These are phyloP conservation scores for Geoglossum cookeanum DNA, from an alignment of 2,329 filamentous ascomycete genomes.

Conservation along the genomic window DNA sequence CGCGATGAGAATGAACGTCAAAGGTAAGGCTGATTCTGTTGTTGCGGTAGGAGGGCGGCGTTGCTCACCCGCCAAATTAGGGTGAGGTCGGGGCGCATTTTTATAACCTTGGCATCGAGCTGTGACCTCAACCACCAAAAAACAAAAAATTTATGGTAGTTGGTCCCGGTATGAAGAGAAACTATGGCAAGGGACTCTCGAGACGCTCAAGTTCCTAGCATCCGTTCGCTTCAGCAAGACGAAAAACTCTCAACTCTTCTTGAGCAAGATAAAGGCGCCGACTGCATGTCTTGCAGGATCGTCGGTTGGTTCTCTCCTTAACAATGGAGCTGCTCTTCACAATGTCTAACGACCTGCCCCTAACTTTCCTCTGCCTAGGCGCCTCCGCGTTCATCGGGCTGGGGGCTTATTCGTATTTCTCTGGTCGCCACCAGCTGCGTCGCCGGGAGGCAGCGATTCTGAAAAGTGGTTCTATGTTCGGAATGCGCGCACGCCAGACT, in stretches of 20 bases:
- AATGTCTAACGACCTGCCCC: not conserved
- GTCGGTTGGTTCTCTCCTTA: conserved; percentile 35
- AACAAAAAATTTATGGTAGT: not conserved
- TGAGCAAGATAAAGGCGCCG: conserved; percentile 13
- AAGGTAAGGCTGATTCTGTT: too few species aligned
- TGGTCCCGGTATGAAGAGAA: not conserved
- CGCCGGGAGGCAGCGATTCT: conserved; percentile 45
- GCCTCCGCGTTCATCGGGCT: conserved; percentile 58
- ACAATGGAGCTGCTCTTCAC: not conserved
- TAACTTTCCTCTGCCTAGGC: conserved; percentile 28
- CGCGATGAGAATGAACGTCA: too few species aligned
- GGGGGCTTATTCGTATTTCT: conserved; percentile 58
- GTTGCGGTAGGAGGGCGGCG: too few species aligned
- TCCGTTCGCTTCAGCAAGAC: conserved; percentile 8
- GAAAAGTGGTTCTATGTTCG: conserved; percentile 49
- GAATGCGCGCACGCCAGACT: conserved; percentile 48
- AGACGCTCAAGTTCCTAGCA: not conserved
- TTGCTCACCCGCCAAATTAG: too few species aligned
- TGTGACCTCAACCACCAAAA: not conserved
- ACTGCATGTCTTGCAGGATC: conserved; percentile 39
- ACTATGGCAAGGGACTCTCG: conserved; percentile 2
- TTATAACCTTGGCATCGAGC: not conserved
- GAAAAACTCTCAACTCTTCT: conserved; percentile 11
- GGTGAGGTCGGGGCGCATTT: too few species aligned
- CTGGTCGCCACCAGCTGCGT: conserved; percentile 52